Conservation (phyloP, 768 basidiomycete species). For the Leccinum pellstonianum region DNA sequence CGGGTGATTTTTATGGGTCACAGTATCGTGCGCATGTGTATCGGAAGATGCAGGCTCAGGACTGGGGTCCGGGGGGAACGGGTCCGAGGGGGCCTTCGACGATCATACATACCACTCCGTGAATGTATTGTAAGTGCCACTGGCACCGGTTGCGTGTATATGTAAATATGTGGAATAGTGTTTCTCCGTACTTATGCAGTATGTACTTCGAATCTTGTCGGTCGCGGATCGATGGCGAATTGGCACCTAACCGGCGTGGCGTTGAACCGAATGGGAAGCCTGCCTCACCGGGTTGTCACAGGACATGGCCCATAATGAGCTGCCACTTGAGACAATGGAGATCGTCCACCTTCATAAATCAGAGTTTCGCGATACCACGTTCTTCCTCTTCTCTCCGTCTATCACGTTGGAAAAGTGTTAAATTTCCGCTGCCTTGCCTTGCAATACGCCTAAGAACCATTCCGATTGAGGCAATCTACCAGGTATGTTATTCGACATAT, state of each 20-base stretch:
- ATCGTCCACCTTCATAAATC: constrained; percentile 10
- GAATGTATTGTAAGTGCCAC: constrained; percentile 11
- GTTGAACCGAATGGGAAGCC: not conserved
- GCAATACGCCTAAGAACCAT: too few relatives aligned
- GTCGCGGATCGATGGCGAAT: not conserved
- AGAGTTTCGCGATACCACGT: constrained; percentile 3
- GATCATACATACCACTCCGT: constrained; percentile 27
- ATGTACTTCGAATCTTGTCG: not conserved
- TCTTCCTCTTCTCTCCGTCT: constrained; percentile 1
- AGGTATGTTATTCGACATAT: too few relatives aligned
- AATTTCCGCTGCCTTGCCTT: too few relatives aligned
- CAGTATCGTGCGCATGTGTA: constrained; percentile 33
- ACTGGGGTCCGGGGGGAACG: constrained; percentile 23
- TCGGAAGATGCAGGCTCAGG: constrained; percentile 31
- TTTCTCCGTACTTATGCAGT: not conserved
- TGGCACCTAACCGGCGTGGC: not conserved
- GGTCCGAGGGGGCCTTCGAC: constrained; percentile 28
- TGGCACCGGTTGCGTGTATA: not conserved
- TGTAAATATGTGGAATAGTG: not conserved
- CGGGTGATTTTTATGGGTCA: constrained; percentile 30
- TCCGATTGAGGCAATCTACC: too few relatives aligned
- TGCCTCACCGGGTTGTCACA: not conserved
- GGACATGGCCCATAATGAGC: not conserved
- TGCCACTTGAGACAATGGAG: not conserved
- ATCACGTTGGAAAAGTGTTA: constrained; percentile 5